phyloP scores from a whole-genome alignment of 805 yeast genomes.

The Ogataea sp. region DNA sequence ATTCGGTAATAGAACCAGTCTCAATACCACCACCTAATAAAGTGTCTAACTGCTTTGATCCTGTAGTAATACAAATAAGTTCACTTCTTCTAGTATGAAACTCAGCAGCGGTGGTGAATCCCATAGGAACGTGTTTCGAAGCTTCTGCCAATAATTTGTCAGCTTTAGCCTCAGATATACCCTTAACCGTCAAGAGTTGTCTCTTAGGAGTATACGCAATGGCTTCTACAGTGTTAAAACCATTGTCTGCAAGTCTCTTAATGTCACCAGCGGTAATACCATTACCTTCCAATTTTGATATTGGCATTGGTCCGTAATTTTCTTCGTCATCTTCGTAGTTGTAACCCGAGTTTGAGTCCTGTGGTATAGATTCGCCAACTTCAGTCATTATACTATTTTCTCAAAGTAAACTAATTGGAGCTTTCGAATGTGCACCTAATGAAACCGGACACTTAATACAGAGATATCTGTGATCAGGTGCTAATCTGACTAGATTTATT shows the following conservation, averaged over 20 bases:
- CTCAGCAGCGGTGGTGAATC: slow-evolving; percentile 95
- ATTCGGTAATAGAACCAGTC: slow-evolving; percentile 94
- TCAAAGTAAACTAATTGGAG: too few relatives aligned
- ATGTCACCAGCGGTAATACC: slow-evolving; percentile 80
- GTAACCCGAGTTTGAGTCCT: not conserved
- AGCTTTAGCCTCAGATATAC: slow-evolving; percentile 93
- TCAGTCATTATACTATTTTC: not conserved
- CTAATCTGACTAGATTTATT: too few relatives aligned
- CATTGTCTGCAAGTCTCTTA: slow-evolving; percentile 72
- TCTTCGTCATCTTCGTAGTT: slow-evolving; percentile 39
- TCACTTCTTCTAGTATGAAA: slow-evolving; percentile 86
- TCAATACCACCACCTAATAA: slow-evolving; percentile 94
- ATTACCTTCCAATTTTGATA: slow-evolving; percentile 57
- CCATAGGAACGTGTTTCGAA: slow-evolving; percentile 82
- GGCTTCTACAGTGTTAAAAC: slow-evolving; percentile 84
- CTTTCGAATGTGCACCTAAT: too few relatives aligned
- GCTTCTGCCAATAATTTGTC: slow-evolving; percentile 80
- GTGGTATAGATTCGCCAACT: not conserved
- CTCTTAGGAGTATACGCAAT: slow-evolving; percentile 91
- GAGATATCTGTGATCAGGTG: too few relatives aligned
- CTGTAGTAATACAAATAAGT: slow-evolving; percentile 88
- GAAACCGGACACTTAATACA: too few relatives aligned
- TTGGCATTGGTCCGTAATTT: slow-evolving; percentile 48
- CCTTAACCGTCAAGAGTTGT: slow-evolving; percentile 68
- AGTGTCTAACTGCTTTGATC: slow-evolving; percentile 89